Conservation (phyloP, 108 stramenopile genomes). For the Mediolabrus comicus region DNA sequence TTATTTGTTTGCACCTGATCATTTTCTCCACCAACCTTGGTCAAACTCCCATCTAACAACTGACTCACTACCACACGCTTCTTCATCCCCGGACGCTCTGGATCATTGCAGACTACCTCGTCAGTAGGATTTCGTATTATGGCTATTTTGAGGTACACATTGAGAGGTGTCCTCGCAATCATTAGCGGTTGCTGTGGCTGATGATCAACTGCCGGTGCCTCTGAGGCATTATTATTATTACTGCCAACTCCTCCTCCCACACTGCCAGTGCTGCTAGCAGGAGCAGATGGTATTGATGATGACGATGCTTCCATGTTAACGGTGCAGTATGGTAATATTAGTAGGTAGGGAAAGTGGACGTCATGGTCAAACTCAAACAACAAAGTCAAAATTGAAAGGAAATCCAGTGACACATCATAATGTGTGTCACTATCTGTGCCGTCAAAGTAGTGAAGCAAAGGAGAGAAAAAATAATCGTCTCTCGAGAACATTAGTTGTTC, state of each 20-base stretch:
- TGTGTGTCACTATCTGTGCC: too few relatives aligned
- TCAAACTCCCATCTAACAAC: constrained; percentile 5
- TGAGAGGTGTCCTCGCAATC: constrained; percentile 55
- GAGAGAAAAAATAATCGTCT: too few relatives aligned
- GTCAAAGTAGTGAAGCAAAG: too few relatives aligned
- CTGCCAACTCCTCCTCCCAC: not conserved
- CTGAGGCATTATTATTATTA: not conserved
- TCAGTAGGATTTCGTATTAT: constrained; percentile 66
- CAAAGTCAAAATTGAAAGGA: too few relatives aligned
- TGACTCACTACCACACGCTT: constrained; percentile 35
- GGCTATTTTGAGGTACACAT: constrained; percentile 79
- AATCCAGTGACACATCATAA: too few relatives aligned
- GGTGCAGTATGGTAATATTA: too few relatives aligned
- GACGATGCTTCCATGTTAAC: not conserved
- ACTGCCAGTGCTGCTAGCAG: not conserved
- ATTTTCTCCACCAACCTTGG: not conserved
- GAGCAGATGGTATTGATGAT: not conserved
- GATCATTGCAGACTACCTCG: constrained; percentile 67
- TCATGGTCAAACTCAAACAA: too few relatives aligned
- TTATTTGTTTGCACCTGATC: not conserved
- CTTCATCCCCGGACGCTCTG: constrained; percentile 49
- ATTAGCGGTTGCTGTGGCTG: not conserved
- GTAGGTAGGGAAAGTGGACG: too few relatives aligned
- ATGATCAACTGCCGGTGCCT: not conserved
- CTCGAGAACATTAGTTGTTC: too few relatives aligned